Evolutionary conservation across 1,284 basidiomycete species (phyloP), one percentile per base, ranked within the genome.

Genomic region (Naganishia sp.): DNA sequence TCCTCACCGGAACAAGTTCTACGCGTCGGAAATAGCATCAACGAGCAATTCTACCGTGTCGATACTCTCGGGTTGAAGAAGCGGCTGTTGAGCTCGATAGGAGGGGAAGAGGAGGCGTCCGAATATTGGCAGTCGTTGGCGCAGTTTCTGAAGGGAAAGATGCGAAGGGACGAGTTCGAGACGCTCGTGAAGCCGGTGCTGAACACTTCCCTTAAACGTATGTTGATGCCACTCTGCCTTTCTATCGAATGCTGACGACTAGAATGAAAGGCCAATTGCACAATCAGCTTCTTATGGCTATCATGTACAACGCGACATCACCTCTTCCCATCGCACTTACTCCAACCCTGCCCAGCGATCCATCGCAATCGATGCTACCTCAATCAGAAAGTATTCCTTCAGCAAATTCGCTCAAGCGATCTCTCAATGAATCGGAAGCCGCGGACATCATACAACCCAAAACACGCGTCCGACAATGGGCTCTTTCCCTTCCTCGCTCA

Each of bases 71-170:
- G 86, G 39, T 85, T 86, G 53, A 88, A 90, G 83, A 89, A 90
- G 74, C 82, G 91, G 15, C 87, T 92, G 66, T 82, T 91, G 21
- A 81, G 90, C 13, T 74, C 90, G 36, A 80, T 48, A 31, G 61
- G 39, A 25, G 63, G 48, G 33, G 60, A 57, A 13, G 55, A 55
- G 23, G 52, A 63, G n/a, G 60, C 66, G 11, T 44, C 53, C 18
- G 50, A 83, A 15, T 80, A 80, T 61, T 79, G 78, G 78, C 77
- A 75, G 60, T 73, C 74, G 15, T 63, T 80, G 28, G 77, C 78
- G 65, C 77, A 72, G 59, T 80, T 79, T 69, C 61, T 80, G 18
- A 68, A 77, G 9, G 79, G 77, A 23, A 77, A 77, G 69, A 59
- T 78, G 7, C 73, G 75, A 31, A 68, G 72, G 48, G 70, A 69